Evolutionary conservation across 208 protist species (phyloP).

Genomic region (Naegleria fowleri): DNA sequence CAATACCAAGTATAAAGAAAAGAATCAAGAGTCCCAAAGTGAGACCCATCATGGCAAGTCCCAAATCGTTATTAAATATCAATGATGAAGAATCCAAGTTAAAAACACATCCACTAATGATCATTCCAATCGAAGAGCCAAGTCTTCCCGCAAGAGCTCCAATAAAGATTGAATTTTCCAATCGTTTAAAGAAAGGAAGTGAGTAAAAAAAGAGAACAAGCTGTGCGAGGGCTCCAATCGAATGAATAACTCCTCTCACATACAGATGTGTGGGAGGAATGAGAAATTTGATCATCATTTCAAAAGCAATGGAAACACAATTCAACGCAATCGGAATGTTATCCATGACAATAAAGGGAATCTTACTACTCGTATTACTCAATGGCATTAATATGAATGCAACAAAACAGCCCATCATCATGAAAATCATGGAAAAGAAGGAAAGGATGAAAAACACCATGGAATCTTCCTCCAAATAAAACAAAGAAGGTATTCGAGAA

Average conservation of each 20-base stretch:
- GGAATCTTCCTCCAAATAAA: neutral
- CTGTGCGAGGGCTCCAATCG: neutral
- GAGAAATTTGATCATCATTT: neutral
- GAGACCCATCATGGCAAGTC: neutral
- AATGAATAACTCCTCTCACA: neutral
- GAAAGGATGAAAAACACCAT: neutral
- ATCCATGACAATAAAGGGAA: neutral
- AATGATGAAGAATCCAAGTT: neutral
- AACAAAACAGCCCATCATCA: neutral
- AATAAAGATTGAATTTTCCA: neutral
- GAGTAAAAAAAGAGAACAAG: neutral
- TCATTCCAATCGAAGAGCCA: neutral
- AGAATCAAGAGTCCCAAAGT: neutral
- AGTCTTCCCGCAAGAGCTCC: neutral
- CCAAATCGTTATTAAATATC: neutral
- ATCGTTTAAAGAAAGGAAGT: neutral
- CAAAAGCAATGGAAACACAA: neutral
- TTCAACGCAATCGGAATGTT: neutral
- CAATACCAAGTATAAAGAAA: neutral
- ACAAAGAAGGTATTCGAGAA: neutral
- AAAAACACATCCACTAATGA: neutral
- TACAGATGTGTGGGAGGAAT: neutral
- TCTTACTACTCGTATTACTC: neutral
- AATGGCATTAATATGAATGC: neutral
- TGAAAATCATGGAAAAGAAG: neutral